phyloP scores from a whole-genome alignment of 2,329 filamentous ascomycete species.

The Zelopaecilomyces penicillatus region DNA sequence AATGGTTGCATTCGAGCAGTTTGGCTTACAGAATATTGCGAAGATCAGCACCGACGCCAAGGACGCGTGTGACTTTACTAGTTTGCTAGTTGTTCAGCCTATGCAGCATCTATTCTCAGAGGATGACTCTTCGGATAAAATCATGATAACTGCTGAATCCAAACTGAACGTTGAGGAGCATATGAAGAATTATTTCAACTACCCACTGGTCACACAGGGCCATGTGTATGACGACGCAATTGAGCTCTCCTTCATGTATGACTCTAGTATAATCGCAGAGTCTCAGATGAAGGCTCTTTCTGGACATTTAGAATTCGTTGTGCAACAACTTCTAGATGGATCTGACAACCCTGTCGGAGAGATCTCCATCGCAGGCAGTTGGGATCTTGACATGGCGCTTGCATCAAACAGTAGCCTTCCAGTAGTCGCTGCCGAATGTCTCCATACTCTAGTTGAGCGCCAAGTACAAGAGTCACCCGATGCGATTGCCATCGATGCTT shows the following conservation, averaged over 20 bases:
- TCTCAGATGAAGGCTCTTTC: constrained; percentile 1
- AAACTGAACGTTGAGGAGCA: not conserved
- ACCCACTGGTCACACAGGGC: constrained; percentile 5
- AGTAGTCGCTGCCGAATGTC: constrained; percentile 16
- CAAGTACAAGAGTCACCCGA: constrained; percentile 23
- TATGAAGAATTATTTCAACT: constrained; percentile 6
- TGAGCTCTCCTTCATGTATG: constrained; percentile 1
- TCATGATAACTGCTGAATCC: not conserved
- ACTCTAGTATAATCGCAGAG: constrained; percentile 1
- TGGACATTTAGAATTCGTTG: constrained; percentile 2
- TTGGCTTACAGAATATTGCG: constrained; percentile 13
- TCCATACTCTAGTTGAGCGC: constrained; percentile 33
- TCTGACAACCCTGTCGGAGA: not conserved
- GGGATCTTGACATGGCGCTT: constrained; percentile 11
- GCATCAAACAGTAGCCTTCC: constrained; percentile 19
- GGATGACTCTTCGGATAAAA: not conserved
- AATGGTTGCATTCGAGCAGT: constrained; percentile 14
- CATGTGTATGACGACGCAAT: not conserved
- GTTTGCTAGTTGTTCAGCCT: too few species aligned
- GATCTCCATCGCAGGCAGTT: constrained; percentile 1
- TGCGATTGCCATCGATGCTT: constrained; percentile 32
- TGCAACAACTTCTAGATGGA: not conserved
- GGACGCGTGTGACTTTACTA: too few species aligned
- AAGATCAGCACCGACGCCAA: too few species aligned
- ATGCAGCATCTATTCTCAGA: too few species aligned